phyloP scores from a whole-genome alignment of 495 filamentous ascomycete species.

The Lichenothelia convexa region DNA sequence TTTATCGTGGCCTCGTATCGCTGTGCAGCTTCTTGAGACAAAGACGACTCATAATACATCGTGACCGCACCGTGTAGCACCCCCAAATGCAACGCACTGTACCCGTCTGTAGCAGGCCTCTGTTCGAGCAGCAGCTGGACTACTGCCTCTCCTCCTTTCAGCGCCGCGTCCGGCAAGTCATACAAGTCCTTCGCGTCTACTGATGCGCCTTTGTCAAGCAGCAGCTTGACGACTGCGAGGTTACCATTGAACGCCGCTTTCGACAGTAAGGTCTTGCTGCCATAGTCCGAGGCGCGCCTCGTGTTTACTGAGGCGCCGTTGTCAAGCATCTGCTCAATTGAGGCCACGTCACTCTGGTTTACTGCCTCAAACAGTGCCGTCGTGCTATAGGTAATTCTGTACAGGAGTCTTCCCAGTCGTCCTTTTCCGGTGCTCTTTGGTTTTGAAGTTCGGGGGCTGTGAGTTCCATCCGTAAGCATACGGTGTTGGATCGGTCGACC shows the following conservation, averaged over 20 bases:
- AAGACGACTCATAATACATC: too few species aligned
- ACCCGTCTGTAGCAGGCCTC: too few species aligned
- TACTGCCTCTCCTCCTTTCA: slow-evolving; percentile 7
- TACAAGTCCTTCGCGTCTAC: too few species aligned
- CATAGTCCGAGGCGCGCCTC: slow-evolving; percentile 9
- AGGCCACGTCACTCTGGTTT: background rate
- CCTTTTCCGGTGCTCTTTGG: slow-evolving; percentile 1
- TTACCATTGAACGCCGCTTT: slow-evolving; percentile 1
- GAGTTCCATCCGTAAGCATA: background rate
- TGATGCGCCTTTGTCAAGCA: slow-evolving; percentile 7
- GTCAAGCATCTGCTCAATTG: slow-evolving; percentile 8
- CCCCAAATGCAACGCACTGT: too few species aligned
- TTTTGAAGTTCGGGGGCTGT: background rate
- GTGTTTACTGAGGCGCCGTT: slow-evolving; percentile 6
- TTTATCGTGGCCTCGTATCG: too few species aligned
- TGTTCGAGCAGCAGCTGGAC: slow-evolving; percentile 10
- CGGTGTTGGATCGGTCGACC: background rate
- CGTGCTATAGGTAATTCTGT: background rate
- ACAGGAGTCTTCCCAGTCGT: slow-evolving; percentile 1
- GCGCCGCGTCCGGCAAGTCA: too few species aligned
- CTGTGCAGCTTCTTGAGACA: too few species aligned
- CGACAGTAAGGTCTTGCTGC: slow-evolving; percentile 15
- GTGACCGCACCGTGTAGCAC: too few species aligned
- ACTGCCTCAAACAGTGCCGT: background rate
- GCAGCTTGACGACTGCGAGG: slow-evolving; percentile 7